Percentiles rank a stretch among this genome's conserved stretches.
Evolutionary conservation across 805 yeast genomes (phyloP).

Genomic region (Monosporozyma siamensis): DNA sequence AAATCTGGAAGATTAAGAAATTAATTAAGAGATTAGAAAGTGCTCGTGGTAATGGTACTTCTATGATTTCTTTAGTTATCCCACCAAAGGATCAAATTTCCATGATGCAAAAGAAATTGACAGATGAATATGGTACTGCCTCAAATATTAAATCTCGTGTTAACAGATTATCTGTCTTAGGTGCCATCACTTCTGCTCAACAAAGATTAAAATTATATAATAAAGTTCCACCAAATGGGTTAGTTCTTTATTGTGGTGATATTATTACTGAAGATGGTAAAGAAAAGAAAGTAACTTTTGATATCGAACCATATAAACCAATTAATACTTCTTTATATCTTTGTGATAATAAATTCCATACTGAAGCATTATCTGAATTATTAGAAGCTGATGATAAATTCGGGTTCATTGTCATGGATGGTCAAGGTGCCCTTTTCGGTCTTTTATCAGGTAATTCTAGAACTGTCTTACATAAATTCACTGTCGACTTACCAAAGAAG

Average conservation of each 20-base stretch:
- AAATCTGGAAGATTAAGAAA: conserved; percentile 98
- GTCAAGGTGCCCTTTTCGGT: conserved; percentile 97
- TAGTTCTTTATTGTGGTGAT: conserved; percentile 97
- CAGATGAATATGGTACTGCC: conserved; percentile 98
- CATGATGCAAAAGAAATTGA: conserved; percentile 77
- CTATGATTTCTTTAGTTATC: conserved; percentile 93
- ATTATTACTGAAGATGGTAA: conserved; percentile 95
- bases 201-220: conserved; percentile 87
- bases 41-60: conserved; percentile 98
- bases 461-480: conserved; percentile 90
- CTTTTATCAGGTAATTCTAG: conserved; percentile 93
- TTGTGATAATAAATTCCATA: conserved; percentile 97
- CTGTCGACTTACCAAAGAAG: conserved; percentile 97
- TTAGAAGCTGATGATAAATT: conserved; percentile 92
- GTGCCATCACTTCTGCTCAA: conserved; percentile 97
- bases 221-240: conserved; percentile 87
- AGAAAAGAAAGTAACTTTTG: conserved; percentile 92
- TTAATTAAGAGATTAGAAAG: conserved; percentile 75
- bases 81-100: conserved; percentile 95
- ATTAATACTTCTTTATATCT: conserved; percentile 92
- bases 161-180: conserved; percentile 85
- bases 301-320: conserved; percentile 98
- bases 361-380: conserved; percentile 90
- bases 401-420: conserved; percentile 98
- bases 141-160: conserved; percentile 97